phyloP scores from a whole-genome alignment of 129 eudicot genomes.

The Ambrosia artemisiifolia region DNA sequence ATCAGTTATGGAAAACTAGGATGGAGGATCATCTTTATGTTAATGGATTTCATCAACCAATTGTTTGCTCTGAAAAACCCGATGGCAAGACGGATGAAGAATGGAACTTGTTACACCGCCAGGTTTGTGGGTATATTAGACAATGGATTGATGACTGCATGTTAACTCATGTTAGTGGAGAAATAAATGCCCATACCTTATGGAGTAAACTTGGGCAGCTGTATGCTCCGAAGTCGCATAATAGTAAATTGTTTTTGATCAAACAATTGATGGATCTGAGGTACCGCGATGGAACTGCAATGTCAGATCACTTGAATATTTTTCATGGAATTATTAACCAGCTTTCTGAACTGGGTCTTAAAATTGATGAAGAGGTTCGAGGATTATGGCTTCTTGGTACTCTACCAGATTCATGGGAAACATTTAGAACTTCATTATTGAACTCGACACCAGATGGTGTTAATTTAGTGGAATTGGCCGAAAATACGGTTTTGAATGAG shows the following conservation, averaged over 20 bases:
- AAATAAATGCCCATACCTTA: not conserved
- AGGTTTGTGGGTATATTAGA: constrained; percentile 13
- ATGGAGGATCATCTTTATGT: constrained; percentile 1
- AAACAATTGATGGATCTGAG: not conserved
- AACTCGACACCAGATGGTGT: constrained; percentile 6
- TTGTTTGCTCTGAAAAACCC: not conserved
- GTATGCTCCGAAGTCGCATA: not conserved
- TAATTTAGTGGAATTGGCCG: not conserved
- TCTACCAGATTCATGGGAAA: constrained; percentile 2
- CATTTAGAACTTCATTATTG: not conserved
- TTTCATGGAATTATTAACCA: not conserved
- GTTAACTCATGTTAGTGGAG: not conserved
- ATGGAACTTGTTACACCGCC: not conserved
- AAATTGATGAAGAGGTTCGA: constrained; percentile 1
- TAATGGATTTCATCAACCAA: not conserved
- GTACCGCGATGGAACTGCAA: constrained; percentile 8
- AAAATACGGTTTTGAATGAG: not conserved
- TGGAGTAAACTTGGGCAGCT: not conserved
- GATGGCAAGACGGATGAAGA: not conserved
- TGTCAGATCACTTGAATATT: not conserved
- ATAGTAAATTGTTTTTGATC: not conserved
- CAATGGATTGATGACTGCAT: not conserved
- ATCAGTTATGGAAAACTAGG: not conserved
- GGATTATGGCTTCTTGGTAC: constrained; percentile 10
- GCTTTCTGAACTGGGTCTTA: not conserved